phyloP scores from a whole-genome alignment of 2,329 filamentous ascomycete genomes.

The Clonostachys solani region DNA sequence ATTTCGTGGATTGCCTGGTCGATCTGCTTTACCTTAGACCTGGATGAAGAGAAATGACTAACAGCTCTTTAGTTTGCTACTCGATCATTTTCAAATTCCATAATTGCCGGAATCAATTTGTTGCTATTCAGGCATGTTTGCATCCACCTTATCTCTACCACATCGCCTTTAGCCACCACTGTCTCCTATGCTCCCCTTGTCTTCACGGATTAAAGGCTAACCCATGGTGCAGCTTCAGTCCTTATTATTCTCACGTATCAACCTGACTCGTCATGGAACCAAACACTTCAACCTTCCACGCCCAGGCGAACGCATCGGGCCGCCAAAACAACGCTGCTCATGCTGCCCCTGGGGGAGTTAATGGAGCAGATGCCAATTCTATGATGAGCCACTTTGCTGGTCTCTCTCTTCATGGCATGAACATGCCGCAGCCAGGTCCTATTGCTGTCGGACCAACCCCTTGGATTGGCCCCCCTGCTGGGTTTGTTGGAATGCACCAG shows the following conservation, averaged over 20 bases:
- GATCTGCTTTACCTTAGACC: too few species aligned
- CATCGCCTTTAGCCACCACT: background rate
- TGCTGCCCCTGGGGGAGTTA: constrained; percentile 5
- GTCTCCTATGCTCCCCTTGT: too few species aligned
- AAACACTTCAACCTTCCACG: constrained; percentile 18
- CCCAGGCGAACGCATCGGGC: too few species aligned
- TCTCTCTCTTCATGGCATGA: constrained; percentile 28
- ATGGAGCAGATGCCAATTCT: constrained; percentile 19
- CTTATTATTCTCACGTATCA: constrained; percentile 24
- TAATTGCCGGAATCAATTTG: constrained; percentile 21
- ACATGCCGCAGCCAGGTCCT: constrained; percentile 11
- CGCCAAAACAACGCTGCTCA: constrained; percentile 1
- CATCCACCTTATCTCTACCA: background rate
- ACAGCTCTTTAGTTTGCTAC: constrained; percentile 1
- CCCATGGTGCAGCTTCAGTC: constrained; percentile 15
- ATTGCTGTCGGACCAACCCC: background rate
- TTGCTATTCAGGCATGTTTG: constrained; percentile 21
- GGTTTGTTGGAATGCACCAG: constrained; percentile 21
- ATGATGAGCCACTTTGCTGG: constrained; percentile 28
- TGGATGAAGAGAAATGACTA: too few species aligned
- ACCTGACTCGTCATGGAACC: constrained; percentile 26
- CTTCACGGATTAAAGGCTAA: too few species aligned
- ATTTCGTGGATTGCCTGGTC: too few species aligned
- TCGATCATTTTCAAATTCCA: constrained; percentile 21
- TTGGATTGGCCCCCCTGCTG: background rate